Evolutionary conservation across 2,329 filamentous ascomycete species (phyloP).

Genomic region (Sordariomycetes sp.): DNA sequence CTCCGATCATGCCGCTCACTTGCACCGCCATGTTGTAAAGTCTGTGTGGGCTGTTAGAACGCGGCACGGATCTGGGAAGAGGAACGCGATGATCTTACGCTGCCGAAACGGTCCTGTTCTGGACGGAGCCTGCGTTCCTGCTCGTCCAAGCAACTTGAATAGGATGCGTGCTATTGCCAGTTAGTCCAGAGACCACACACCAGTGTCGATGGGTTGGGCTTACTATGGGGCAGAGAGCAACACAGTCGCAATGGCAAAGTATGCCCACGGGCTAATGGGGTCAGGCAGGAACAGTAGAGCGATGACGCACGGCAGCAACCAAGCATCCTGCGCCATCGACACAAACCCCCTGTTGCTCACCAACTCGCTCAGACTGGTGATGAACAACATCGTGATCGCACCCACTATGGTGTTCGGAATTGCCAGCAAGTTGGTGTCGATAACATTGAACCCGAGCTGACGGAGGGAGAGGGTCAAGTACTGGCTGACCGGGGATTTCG

Average conservation of each 20-base stretch:
- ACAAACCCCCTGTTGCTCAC: constrained; percentile 37
- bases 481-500: constrained; percentile 29
- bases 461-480: constrained; percentile 43
- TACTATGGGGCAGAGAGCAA: constrained; percentile 40
- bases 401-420: constrained; percentile 34
- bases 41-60: too few relatives aligned
- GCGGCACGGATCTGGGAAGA: not conserved
- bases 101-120: constrained; percentile 41
- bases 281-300: constrained; percentile 29
- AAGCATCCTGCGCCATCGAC: constrained; percentile 35
- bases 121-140: constrained; percentile 45
- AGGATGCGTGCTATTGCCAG: constrained; percentile 35
- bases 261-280: constrained; percentile 29
- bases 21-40: constrained; percentile 41
- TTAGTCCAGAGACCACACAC: too few relatives aligned
- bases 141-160: constrained; percentile 48
- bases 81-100: constrained; percentile 14
- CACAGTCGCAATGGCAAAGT: constrained; percentile 36
- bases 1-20: constrained; percentile 26
- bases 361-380: constrained; percentile 39
- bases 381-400: constrained; percentile 37
- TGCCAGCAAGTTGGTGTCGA: constrained; percentile 41
- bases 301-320: constrained; percentile 42
- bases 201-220: constrained; percentile 13
- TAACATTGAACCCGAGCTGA: constrained; percentile 35